Conservation (phyloP, 306 rosid species). For the Vigna angularis region DNA sequence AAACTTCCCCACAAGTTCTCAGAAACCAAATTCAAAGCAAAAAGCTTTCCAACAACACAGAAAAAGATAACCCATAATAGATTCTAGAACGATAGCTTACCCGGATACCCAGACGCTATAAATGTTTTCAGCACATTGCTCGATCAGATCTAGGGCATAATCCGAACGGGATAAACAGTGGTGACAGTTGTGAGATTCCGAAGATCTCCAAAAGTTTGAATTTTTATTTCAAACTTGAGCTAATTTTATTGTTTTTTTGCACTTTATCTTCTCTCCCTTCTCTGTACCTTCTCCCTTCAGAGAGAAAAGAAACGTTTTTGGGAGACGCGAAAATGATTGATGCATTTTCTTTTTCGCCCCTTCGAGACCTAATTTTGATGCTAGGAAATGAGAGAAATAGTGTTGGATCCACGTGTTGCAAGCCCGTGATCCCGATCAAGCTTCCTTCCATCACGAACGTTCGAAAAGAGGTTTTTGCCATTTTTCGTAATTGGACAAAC, state of each 20-base stretch:
- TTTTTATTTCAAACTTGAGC: slow-evolving; percentile 36
- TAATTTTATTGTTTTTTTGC: slow-evolving; percentile 27
- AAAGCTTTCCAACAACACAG: slow-evolving; percentile 36
- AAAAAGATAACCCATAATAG: slow-evolving; percentile 18
- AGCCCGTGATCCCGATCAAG: not conserved
- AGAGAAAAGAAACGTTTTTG: slow-evolving; percentile 42
- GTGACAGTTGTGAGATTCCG: slow-evolving; percentile 55
- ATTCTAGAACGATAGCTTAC: slow-evolving; percentile 34
- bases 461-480: not conserved
- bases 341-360: slow-evolving; percentile 26
- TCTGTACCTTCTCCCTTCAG: slow-evolving; percentile 2
- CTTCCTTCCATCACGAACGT: slow-evolving; percentile 33
- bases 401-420: slow-evolving; percentile 33
- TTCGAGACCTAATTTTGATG: not conserved
- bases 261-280: slow-evolving; percentile 32
- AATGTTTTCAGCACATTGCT: slow-evolving; percentile 33
- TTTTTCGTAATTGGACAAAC: not conserved
- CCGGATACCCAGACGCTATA: slow-evolving; percentile 22
- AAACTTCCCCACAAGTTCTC: not conserved
- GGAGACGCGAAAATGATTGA: slow-evolving; percentile 51
- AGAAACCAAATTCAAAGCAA: slow-evolving; percentile 2
- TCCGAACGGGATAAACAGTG: slow-evolving; percentile 39
- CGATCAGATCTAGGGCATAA: slow-evolving; percentile 57
- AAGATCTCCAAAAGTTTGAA: slow-evolving; percentile 39
- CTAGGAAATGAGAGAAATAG: slow-evolving; percentile 7